Conservation (phyloP, 257 asterid genomes). For the Eucommia ulmoides region DNA sequence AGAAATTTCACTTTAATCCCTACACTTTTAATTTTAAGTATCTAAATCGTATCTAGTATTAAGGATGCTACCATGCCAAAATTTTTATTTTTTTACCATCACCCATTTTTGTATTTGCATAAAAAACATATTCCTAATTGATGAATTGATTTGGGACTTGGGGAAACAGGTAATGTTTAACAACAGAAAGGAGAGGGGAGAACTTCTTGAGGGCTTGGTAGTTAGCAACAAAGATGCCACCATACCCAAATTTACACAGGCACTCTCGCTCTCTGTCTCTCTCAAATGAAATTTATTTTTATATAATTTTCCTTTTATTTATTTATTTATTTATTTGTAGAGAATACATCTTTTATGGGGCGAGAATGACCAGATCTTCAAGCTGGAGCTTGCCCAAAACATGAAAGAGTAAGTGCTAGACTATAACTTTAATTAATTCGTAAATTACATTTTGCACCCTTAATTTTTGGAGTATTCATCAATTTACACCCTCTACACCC, state of each 20-base stretch:
- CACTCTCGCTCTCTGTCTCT: background rate
- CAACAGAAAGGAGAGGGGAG: slow-evolving; percentile 78
- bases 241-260: slow-evolving; percentile 58
- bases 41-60: too few species aligned
- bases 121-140: too few species aligned
- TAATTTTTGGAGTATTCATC: too few species aligned
- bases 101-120: too few species aligned
- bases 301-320: background rate
- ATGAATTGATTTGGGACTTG: too few species aligned
- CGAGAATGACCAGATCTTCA: slow-evolving; percentile 76
- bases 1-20: too few species aligned
- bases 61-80: too few species aligned
- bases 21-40: too few species aligned
- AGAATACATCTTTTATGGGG: slow-evolving; percentile 92
- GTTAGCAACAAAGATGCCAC: slow-evolving; percentile 60
- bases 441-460: too few species aligned
- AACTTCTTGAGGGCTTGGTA: slow-evolving; percentile 64
- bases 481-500: too few species aligned
- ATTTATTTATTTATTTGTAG: slow-evolving; percentile 17
- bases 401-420: slow-evolving; percentile 75
- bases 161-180: slow-evolving; percentile 60
- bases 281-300: background rate
- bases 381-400: slow-evolving; percentile 50
- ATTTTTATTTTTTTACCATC: too few species aligned
- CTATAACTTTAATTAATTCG: too few species aligned